Evolutionary conservation across 2,329 filamentous ascomycete species (phyloP).

Genomic region (Esteya vermicola): DNA sequence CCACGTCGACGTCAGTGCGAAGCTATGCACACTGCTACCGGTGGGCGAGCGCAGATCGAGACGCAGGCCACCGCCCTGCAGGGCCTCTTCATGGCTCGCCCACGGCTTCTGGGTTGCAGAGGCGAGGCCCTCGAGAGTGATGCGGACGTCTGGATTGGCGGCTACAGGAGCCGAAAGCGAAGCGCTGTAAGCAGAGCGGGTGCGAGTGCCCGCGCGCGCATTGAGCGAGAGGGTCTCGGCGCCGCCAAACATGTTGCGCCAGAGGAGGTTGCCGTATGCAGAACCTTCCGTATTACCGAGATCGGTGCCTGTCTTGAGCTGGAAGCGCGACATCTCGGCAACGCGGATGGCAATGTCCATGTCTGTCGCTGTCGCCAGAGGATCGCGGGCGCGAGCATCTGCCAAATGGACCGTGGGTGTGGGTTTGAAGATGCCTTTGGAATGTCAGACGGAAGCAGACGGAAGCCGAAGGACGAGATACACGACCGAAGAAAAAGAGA

Average conservation of each 20-base stretch:
- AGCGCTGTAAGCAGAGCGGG: slow-evolving; percentile 80
- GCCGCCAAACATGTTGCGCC: slow-evolving; percentile 88
- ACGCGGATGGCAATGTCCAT: slow-evolving; percentile 68
- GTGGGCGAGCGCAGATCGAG: slow-evolving; percentile 56
- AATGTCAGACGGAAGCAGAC: too few relatives aligned
- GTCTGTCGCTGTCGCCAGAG: slow-evolving; percentile 59
- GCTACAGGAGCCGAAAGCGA: slow-evolving; percentile 70
- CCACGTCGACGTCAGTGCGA: slow-evolving; percentile 75
- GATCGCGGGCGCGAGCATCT: slow-evolving; percentile 52
- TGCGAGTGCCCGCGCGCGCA: slow-evolving; percentile 78
- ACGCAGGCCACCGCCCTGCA: slow-evolving; percentile 64
- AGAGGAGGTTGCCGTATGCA: slow-evolving; percentile 73
- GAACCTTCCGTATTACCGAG: slow-evolving; percentile 88
- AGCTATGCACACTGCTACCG: slow-evolving; percentile 58
- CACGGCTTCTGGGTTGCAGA: slow-evolving; percentile 81
- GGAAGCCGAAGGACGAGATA: slow-evolving; percentile 1
- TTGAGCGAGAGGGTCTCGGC: slow-evolving; percentile 82
- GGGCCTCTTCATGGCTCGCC: slow-evolving; percentile 84
- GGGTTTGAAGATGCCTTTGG: slow-evolving; percentile 69
- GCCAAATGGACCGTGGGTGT: slow-evolving; percentile 74
- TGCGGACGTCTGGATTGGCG: slow-evolving; percentile 67
- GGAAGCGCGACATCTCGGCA: slow-evolving; percentile 66
- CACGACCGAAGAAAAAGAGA: neutral
- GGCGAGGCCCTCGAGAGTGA: slow-evolving; percentile 66
- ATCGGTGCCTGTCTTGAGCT: slow-evolving; percentile 89